A percentile compares a stretch with the other conserved stretches of the same genome.
Conservation (phyloP, 371 early-diverging fungal genomes). For the Lichtheimia ornata region DNA sequence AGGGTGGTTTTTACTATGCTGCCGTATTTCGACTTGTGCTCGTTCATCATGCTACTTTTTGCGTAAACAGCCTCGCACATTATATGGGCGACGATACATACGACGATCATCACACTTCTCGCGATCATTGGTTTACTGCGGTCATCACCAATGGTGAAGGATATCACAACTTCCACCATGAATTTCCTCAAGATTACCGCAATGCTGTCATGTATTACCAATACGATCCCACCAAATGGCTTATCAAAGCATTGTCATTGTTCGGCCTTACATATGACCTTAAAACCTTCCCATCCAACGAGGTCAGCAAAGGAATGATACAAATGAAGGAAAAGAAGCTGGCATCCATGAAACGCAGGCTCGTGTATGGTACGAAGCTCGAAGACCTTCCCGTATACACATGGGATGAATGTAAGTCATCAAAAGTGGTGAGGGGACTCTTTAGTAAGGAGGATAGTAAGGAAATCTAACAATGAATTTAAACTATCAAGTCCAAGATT, state of each 20-base stretch:
- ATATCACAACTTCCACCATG: constrained; percentile 92
- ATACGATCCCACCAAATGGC: constrained; percentile 97
- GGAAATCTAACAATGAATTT: too few relatives aligned
- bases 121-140: constrained; percentile 83
- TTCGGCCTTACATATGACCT: constrained; percentile 85
- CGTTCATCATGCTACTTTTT: constrained; percentile 94
- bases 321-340: constrained; percentile 86
- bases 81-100: constrained; percentile 79
- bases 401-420: constrained; percentile 65
- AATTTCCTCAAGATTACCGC: constrained; percentile 95
- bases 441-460: too few relatives aligned
- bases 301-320: constrained; percentile 83
- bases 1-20: constrained; percentile 89
- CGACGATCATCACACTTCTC: constrained; percentile 80
- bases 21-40: constrained; percentile 78
- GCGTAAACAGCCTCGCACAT: constrained; percentile 89
- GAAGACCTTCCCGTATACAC: constrained; percentile 74
- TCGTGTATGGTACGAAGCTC: constrained; percentile 77
- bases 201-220: constrained; percentile 89
- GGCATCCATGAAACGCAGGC: constrained; percentile 50
- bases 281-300: constrained; percentile 88
- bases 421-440: neutral
- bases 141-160: constrained; percentile 83
- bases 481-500: constrained; percentile 35
- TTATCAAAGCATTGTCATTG: constrained; percentile 66